Conservation (phyloP, 495 filamentous ascomycete species). For the Xylaria longipes region DNA sequence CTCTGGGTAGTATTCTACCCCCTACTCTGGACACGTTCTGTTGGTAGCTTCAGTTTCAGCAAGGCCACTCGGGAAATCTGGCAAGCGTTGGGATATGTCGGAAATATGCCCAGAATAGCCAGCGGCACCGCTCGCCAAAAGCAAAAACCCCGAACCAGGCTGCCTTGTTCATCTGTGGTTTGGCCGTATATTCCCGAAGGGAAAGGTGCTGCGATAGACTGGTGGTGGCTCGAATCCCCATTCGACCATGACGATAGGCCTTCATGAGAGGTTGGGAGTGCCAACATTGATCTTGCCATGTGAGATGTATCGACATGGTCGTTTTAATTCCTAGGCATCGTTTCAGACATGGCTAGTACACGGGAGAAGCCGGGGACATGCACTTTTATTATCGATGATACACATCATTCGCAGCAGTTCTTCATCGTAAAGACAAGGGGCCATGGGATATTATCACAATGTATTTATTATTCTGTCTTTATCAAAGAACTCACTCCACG, state of each 20-base stretch:
- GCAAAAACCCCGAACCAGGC: neutral
- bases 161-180: neutral
- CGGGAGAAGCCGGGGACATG: neutral
- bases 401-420: neutral
- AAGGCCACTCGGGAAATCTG: neutral
- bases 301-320: neutral
- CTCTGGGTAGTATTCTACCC: neutral
- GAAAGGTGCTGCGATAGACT: neutral
- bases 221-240: neutral
- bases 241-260: neutral
- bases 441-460: neutral
- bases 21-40: neutral
- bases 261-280: neutral
- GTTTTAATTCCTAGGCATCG: neutral
- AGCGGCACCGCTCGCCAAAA: neutral
- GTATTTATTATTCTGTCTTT: neutral
- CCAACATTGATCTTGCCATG: neutral
- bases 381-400: neutral
- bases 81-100: neutral
- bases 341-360: neutral
- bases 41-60: neutral
- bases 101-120: neutral
- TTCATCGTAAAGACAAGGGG: neutral
- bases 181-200: neutral
- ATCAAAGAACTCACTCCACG: neutral